Evolutionary conservation across 2,329 filamentous ascomycete species (phyloP).

Genomic region (Diaporthe citri): DNA sequence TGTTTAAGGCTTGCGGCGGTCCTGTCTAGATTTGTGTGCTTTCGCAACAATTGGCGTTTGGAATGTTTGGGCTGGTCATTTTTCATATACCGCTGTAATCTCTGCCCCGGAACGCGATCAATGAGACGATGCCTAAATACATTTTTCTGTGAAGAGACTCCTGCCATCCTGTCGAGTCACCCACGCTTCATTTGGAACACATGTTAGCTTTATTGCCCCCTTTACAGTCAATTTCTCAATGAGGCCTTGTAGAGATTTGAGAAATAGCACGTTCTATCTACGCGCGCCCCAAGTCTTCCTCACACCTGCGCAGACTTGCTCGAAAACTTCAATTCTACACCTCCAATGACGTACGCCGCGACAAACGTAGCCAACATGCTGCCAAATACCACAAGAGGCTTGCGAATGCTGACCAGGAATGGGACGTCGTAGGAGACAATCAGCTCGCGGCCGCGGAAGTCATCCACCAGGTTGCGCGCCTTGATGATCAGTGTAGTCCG

Average conservation of each 20-base stretch:
- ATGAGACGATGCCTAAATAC: conserved; percentile 31
- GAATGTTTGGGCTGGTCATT: conserved; percentile 30
- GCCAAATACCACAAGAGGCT: conserved; percentile 85
- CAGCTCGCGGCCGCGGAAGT: conserved; percentile 85
- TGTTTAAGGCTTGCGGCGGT: conserved; percentile 46
- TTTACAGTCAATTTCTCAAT: background rate
- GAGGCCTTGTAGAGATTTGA: background rate
- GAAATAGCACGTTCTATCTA: conserved; percentile 2
- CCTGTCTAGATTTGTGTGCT: background rate
- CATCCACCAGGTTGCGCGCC: conserved; percentile 89
- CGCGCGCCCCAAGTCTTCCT: conserved; percentile 43
- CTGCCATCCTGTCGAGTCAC: background rate
- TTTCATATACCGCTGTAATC: conserved; percentile 30
- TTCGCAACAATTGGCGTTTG: background rate
- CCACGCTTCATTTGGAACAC: conserved; percentile 18
- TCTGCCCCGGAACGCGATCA: conserved; percentile 23
- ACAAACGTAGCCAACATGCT: conserved; percentile 82
- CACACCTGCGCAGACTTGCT: conserved; percentile 46
- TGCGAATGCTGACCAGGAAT: conserved; percentile 79
- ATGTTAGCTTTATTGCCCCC: background rate
- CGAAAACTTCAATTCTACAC: conserved; percentile 83
- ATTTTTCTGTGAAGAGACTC: conserved; percentile 9
- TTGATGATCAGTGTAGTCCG: conserved; percentile 85
- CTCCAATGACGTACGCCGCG: conserved; percentile 80
- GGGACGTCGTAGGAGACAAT: conserved; percentile 92